phyloP scores from a whole-genome alignment of 805 yeast genomes.

The Suhomyces tanzawaensis region DNA sequence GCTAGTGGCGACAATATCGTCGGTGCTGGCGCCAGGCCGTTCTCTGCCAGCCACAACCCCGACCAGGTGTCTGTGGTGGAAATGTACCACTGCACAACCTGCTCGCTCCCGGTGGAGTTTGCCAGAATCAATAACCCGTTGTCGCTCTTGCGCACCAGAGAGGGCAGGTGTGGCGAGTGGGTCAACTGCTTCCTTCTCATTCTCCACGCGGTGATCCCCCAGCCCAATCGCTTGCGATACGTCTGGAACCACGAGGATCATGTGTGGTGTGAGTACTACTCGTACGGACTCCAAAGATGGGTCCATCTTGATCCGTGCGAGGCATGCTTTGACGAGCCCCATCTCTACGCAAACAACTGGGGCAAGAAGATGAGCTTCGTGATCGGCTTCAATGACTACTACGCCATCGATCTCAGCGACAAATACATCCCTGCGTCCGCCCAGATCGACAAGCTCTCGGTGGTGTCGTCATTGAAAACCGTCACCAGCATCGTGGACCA shows the following conservation, averaged over 20 bases:
- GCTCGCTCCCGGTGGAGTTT: slow-evolving; percentile 52
- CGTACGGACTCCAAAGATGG: slow-evolving; percentile 63
- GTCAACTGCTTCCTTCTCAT: slow-evolving; percentile 77
- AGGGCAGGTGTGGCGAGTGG: slow-evolving; percentile 96
- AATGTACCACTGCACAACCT: slow-evolving; percentile 55
- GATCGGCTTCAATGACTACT: slow-evolving; percentile 62
- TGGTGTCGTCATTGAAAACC: slow-evolving; percentile 40
- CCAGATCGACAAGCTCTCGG: slow-evolving; percentile 31
- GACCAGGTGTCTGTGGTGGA: slow-evolving; percentile 59
- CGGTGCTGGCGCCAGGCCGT: slow-evolving; percentile 29
- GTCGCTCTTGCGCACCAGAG: slow-evolving; percentile 56
- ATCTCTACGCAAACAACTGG: slow-evolving; percentile 80
- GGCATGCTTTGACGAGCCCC: slow-evolving; percentile 78
- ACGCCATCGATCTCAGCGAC: slow-evolving; percentile 64
- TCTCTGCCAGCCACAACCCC: slow-evolving; percentile 36
- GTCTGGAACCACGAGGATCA: slow-evolving; percentile 92
- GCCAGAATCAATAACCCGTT: slow-evolving; percentile 75
- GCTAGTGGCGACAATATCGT: slow-evolving; percentile 34
- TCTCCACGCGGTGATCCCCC: slow-evolving; percentile 55
- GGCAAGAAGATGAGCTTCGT: slow-evolving; percentile 91
- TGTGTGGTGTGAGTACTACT: slow-evolving; percentile 92
- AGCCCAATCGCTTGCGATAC: slow-evolving; percentile 47
- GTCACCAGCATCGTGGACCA: slow-evolving; percentile 32
- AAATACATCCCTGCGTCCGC: slow-evolving; percentile 55
- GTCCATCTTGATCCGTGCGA: slow-evolving; percentile 89